Percentiles rank a stretch among this genome's conserved stretches.
These are phyloP conservation scores for Aspergillus hancockii DNA, from an alignment of 495 filamentous ascomycete species.

Conservation along the genomic window DNA sequence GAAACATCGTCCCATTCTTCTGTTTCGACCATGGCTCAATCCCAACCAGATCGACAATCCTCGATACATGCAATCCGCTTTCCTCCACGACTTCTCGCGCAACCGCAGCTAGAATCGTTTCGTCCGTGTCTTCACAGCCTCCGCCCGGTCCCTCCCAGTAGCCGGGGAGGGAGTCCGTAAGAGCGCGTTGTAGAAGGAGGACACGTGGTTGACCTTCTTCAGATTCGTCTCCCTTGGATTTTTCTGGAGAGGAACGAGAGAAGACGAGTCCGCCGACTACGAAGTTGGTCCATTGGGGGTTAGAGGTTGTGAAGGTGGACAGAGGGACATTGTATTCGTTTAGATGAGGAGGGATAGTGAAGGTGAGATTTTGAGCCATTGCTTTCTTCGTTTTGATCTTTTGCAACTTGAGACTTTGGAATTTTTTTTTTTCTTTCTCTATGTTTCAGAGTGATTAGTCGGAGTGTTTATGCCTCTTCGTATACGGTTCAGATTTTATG, in stretches of 20 bases:
- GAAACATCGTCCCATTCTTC: neutral
- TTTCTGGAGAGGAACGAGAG: constrained; percentile 14
- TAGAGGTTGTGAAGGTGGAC: constrained; percentile 29
- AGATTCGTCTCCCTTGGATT: constrained; percentile 1
- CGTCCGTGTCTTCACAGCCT: constrained; percentile 36
- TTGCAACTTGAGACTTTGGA: too few relatives aligned
- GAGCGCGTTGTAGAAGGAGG: constrained; percentile 55
- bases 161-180: constrained; percentile 44
- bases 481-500: too few relatives aligned
- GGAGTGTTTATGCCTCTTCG: too few relatives aligned
- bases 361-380: constrained; percentile 19
- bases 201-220: constrained; percentile 18
- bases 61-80: constrained; percentile 52
- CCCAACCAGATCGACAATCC: constrained; percentile 44
- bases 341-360: constrained; percentile 41
- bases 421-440: neutral
- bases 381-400: neutral
- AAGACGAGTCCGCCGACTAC: constrained; percentile 48
- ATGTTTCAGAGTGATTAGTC: too few relatives aligned
- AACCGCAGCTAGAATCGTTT: constrained; percentile 53
- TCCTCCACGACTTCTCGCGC: constrained; percentile 61
- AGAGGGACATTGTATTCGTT: constrained; percentile 37
- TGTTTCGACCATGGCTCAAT: constrained; percentile 33
- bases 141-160: constrained; percentile 65
- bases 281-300: constrained; percentile 37